A percentile compares a stretch with the other conserved stretches of the same genome.
Evolutionary conservation across 306 rosid species (phyloP).

Genomic region (Styphnolobium japonicum): DNA sequence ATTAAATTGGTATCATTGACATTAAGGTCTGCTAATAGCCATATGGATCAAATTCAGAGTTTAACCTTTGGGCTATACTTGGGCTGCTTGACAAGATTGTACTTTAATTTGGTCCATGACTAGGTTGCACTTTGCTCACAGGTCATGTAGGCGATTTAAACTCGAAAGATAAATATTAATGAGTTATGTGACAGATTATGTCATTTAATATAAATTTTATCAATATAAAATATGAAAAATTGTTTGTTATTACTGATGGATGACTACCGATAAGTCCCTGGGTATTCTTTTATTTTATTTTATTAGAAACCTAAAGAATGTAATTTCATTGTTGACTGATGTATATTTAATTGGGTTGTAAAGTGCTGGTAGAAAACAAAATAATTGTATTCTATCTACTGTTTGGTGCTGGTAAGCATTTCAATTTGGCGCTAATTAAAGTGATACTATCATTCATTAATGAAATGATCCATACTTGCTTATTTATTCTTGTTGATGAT

Average conservation of each 20-base stretch:
- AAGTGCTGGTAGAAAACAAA: not conserved
- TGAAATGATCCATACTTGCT: not conserved
- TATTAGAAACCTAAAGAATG: not conserved
- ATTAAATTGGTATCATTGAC: not conserved
- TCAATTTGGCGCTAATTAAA: not conserved
- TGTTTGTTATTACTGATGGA: not conserved
- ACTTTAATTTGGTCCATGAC: not conserved
- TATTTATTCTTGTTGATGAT: too few relatives aligned
- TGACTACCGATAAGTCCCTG: not conserved
- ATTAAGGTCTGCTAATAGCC: not conserved
- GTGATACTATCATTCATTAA: not conserved
- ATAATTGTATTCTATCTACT: not conserved
- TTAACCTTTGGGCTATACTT: not conserved
- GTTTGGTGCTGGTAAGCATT: not conserved
- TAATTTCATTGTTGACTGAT: not conserved
- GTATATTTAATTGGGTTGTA: not conserved
- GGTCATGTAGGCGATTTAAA: too few relatives aligned
- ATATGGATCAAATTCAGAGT: not conserved
- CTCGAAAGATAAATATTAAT: not conserved
- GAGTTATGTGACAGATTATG: not conserved
- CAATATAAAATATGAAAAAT: too few relatives aligned
- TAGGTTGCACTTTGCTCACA: not conserved
- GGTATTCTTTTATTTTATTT: not conserved
- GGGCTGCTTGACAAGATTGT: not conserved
- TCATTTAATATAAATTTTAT: not conserved